Evolutionary conservation across 164 flowering plant species (phyloP), one percentile per base, ranked within the genome.

Genomic region (Amborella trichopoda): DNA sequence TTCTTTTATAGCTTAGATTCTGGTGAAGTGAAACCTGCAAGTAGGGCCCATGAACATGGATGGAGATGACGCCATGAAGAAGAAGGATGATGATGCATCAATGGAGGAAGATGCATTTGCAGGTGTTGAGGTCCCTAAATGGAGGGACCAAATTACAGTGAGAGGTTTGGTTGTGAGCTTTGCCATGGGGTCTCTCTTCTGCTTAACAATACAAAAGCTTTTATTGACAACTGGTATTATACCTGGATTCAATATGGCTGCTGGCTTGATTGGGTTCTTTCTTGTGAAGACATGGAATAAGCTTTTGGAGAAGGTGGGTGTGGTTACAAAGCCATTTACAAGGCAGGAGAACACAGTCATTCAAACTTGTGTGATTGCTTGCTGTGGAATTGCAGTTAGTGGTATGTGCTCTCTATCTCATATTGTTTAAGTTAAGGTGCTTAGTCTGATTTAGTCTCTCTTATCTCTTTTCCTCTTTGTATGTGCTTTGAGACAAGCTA

Each of bases 291-390:
- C 61, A 0, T 79, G 69, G 68, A 73, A 81, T 1, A 24, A 48
- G 1, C 1, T 69, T n/a, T 46, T 75, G 4, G 54, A 40, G 0
- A 61, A 51, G 53, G 22, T 45, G 14, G 78, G 80, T 0, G 16
- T 69, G 13, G 27, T 68, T 45, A 68, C 64, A 26, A 71, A 68
- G 59, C 85, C 85, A 0, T 81, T 81, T 46, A 81, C 83, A 0
- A 44, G 86, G 19, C 91, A 82, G 52, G 91, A 81, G 57, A 81
- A 78, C 27, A 81, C 91, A 3, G 83, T 81, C 24, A 72, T 81
- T 23, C 91, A 82, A 30, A 82, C 91, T 0, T 73, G 75, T 36
- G 72, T 82, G 22, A 85, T 76, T n/a, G 85, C 83, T 10, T 57
- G 77, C 4, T 72, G 76, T 28, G 90, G 90, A 1, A 68, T 81